Evolutionary conservation across 1,284 basidiomycete genomes (phyloP).

Genomic region (Paramarasmius palmivorus): DNA sequence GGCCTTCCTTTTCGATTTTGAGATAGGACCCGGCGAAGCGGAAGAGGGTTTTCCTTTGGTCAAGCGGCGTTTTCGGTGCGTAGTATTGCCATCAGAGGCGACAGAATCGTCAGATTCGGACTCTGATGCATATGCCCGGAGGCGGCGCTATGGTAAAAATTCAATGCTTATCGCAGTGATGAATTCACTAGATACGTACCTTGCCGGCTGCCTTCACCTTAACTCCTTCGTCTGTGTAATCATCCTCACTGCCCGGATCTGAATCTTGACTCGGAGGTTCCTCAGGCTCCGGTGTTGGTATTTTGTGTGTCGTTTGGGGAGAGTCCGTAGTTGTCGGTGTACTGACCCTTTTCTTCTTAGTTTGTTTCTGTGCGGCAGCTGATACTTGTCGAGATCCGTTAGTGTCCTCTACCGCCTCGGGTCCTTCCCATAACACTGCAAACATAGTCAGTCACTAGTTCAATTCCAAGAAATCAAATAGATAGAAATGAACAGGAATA

Average conservation of each 20-base stretch:
- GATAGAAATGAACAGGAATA: no score
- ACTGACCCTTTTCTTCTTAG: constrained; percentile 27
- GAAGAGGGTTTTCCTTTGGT: constrained; percentile 19
- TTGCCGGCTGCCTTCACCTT: constrained; percentile 36
- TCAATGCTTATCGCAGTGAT: constrained; percentile 11
- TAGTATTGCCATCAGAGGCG: constrained; percentile 1
- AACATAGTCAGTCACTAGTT: constrained; percentile 11
- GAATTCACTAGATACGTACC: constrained; percentile 38
- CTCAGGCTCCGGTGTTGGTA: constrained; percentile 20
- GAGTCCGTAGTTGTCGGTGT: constrained; percentile 22
- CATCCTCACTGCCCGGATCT: constrained; percentile 63
- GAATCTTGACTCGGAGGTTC: constrained; percentile 41
- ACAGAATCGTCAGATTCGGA: constrained; percentile 43
- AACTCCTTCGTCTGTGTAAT: constrained; percentile 56
- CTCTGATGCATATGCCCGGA: constrained; percentile 40
- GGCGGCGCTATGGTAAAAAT: constrained; percentile 34
- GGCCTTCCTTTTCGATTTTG: constrained; percentile 45
- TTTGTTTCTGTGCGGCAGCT: constrained; percentile 5
- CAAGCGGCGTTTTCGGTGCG: constrained; percentile 13
- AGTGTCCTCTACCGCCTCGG: constrained; percentile 49
- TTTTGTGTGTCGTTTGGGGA: constrained; percentile 21
- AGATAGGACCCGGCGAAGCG: constrained; percentile 30
- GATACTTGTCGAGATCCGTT: constrained; percentile 21
- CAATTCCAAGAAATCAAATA: neutral
- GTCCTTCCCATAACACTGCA: constrained; percentile 72